Percentiles rank a stretch among this genome's conserved stretches.
These are phyloP conservation scores for Lodderomyces elongisporus DNA, from an alignment of 1,139 yeast genomes.

Conservation along the genomic window DNA sequence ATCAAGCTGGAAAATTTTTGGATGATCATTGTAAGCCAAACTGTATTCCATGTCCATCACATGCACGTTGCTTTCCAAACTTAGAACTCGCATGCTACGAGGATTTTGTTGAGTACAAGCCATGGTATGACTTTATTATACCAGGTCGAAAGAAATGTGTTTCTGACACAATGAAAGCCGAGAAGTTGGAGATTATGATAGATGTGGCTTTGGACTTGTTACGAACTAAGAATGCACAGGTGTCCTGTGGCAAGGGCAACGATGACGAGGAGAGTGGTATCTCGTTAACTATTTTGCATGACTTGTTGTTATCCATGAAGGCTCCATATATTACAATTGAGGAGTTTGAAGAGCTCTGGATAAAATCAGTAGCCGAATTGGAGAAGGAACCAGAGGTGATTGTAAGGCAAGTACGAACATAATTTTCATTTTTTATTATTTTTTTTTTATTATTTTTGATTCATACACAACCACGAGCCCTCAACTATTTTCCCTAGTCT, in stretches of 20 bases:
- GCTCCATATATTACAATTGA: conserved; percentile 58
- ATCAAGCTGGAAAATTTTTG: conserved; percentile 25
- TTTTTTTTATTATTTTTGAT: too few relatives aligned
- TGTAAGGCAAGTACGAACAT: conserved; percentile 62
- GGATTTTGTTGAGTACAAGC: conserved; percentile 54
- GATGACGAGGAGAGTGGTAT: conserved; percentile 51
- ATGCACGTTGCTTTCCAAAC: conserved; percentile 67
- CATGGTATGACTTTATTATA: conserved; percentile 61
- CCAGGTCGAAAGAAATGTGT: conserved; percentile 49
- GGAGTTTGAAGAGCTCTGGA: conserved; percentile 83
- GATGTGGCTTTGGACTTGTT: conserved; percentile 63
- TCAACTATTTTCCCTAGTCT: conserved; percentile 2
- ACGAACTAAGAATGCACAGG: conserved; percentile 63
- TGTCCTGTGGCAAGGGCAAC: conserved; percentile 56
- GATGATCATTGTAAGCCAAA: conserved; percentile 47
- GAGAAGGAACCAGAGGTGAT: conserved; percentile 70
- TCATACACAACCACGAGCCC: too few relatives aligned
- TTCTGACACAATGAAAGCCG: conserved; percentile 72
- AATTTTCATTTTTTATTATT: conserved; percentile 4
- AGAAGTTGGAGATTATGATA: conserved; percentile 62
- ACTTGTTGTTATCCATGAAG: conserved; percentile 52
- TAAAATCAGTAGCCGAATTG: conserved; percentile 56
- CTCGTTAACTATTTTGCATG: conserved; percentile 49
- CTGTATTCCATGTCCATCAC: conserved; percentile 76
- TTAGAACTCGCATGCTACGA: conserved; percentile 63